Base-by-base conservation (phyloP, 1,284 basidiomycete genomes). In the Pseudozyma pruni region DNA sequence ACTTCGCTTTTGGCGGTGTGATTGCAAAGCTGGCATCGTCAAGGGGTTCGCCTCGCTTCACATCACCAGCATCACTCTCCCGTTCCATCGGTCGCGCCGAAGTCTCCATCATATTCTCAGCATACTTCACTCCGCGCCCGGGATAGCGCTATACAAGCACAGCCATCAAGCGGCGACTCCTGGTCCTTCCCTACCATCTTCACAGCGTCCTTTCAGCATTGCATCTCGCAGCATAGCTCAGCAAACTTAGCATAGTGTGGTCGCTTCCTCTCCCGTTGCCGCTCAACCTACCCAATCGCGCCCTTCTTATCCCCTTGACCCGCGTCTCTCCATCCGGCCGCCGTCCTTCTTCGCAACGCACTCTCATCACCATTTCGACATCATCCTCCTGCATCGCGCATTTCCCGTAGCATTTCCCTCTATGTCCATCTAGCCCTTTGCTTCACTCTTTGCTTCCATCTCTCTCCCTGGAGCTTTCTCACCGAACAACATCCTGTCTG, bases 361-460 rank as follows among this genome's bases (percentile, higher is more conserved):
- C 11, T 14, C 22, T 40, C 34, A 17, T 33, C 34, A 23, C 33
- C 27, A 9, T 20, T 29, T 29, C 27, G 27, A 29, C 27, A 29
- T 29, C 29, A 14, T 44, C 31, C 40, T 37, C 17, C 32, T 25
- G 52, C 60, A 50, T 51, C 33, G 35, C 16, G 48, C 61, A 47
- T 29, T 19, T 16, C 38, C 17, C 41, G 14, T 35, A 39, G 33
- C 22, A 32, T 40, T 17, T 31, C 52, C 16, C 23, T 16, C 35
- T 14, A 43, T 19, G 31, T 25, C 37, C 29, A n/a, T 50, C 17
- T 42, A 34, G 29, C 32, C 27, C 25, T 45, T 8, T 27, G 8
- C 27, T 11, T 46, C 11, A 8, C 34, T 20, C 20, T 39, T 25
- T 16, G 11, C n/a, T 22, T 29, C 37, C 27, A 29, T 29, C 27